Evolutionary conservation across 768 basidiomycete species (phyloP).

Genomic region (Rhodocollybia butyracea): DNA sequence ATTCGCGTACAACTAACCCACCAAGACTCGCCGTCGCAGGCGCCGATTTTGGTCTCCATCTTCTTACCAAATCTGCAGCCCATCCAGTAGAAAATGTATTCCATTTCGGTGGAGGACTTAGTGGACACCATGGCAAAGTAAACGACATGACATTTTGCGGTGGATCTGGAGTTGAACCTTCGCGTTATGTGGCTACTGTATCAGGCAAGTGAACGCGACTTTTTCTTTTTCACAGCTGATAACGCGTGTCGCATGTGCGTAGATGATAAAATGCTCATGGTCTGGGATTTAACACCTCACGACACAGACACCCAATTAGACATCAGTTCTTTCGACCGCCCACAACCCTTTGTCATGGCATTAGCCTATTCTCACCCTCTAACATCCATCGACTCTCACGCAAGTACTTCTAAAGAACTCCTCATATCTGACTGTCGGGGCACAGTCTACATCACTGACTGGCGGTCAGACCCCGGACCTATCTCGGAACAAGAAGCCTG

Average conservation of each 20-base stretch:
- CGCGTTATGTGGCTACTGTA: slow-evolving; percentile 76
- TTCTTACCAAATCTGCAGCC: slow-evolving; percentile 55
- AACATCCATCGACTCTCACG: slow-evolving; percentile 64
- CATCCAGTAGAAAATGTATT: slow-evolving; percentile 54
- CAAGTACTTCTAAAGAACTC: slow-evolving; percentile 72
- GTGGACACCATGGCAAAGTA: slow-evolving; percentile 76
- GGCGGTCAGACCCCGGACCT: slow-evolving; percentile 71
- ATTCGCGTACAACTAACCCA: slow-evolving; percentile 5
- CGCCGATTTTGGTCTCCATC: slow-evolving; percentile 66
- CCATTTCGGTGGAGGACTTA: slow-evolving; percentile 75
- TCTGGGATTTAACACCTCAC: slow-evolving; percentile 78
- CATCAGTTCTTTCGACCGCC: slow-evolving; percentile 31
- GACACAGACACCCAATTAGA: slow-evolving; percentile 32
- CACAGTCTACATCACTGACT: slow-evolving; percentile 76
- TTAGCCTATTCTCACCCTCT: slow-evolving; percentile 74
- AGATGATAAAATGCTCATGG: slow-evolving; percentile 84
- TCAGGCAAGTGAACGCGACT: slow-evolving; percentile 49
- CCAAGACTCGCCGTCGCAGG: slow-evolving; percentile 65
- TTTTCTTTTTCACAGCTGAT: too few relatives aligned
- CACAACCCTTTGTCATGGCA: slow-evolving; percentile 76
- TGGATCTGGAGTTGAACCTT: slow-evolving; percentile 62
- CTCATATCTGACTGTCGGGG: slow-evolving; percentile 75
- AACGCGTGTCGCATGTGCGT: too few relatives aligned
- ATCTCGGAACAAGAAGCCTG: slow-evolving; percentile 46
- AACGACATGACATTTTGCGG: slow-evolving; percentile 82